Percentiles rank a stretch among this genome's conserved stretches.
Conservation (phyloP, 2,329 filamentous ascomycete species). For the Alternaria gansuensis region DNA sequence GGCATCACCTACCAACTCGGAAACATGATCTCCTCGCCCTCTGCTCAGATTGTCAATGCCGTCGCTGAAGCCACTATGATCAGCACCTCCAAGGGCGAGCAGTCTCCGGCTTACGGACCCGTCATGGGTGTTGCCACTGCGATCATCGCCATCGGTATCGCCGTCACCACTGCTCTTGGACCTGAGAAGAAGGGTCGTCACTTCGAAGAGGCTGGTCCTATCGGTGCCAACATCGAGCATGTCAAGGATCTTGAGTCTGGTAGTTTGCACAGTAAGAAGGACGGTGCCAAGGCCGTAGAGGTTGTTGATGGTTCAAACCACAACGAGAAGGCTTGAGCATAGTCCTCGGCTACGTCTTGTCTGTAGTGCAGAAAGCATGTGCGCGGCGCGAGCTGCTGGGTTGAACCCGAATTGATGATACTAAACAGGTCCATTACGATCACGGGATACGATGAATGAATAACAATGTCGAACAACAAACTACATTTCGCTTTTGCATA, state of each 20-base stretch:
- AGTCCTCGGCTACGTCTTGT: background rate
- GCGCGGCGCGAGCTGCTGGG: background rate
- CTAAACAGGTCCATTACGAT: background rate
- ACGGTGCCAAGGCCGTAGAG: slow-evolving; percentile 33
- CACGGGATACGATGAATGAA: slow-evolving; percentile 10
- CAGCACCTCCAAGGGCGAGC: slow-evolving; percentile 62
- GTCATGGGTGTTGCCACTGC: slow-evolving; percentile 79
- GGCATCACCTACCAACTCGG: slow-evolving; percentile 78
- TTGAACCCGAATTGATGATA: background rate
- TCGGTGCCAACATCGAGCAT: slow-evolving; percentile 52
- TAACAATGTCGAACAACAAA: background rate
- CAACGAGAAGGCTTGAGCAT: slow-evolving; percentile 17
- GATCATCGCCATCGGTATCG: slow-evolving; percentile 76
- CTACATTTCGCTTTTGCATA: background rate
- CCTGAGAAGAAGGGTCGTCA: slow-evolving; percentile 76
- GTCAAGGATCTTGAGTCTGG: slow-evolving; percentile 48
- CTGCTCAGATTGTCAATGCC: slow-evolving; percentile 79
- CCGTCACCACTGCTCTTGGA: slow-evolving; percentile 72
- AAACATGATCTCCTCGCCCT: slow-evolving; percentile 77
- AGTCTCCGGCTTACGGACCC: slow-evolving; percentile 75
- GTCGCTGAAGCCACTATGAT: slow-evolving; percentile 67
- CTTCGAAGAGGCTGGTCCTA: slow-evolving; percentile 70
- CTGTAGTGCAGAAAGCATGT: background rate
- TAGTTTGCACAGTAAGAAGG: slow-evolving; percentile 41
- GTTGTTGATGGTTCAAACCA: slow-evolving; percentile 23